phyloP scores from a whole-genome alignment of 352 stramenopile genomes.

The Phytophthora syringae region DNA sequence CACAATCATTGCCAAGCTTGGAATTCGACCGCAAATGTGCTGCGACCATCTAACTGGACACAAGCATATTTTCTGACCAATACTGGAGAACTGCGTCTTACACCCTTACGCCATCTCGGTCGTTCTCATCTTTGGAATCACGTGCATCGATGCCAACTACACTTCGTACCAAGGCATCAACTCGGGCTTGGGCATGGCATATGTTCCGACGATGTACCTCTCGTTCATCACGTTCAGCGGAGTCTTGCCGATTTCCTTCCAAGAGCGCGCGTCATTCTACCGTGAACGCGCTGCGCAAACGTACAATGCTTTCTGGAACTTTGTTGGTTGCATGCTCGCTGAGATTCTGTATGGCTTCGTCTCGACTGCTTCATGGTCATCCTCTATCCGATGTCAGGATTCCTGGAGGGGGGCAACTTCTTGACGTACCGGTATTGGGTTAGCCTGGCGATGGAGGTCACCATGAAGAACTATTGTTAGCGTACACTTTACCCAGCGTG shows the following conservation, averaged over 20 bases:
- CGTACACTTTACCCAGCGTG: conserved; percentile 40
- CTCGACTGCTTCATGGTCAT: conserved; percentile 10
- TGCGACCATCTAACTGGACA: conserved; percentile 4
- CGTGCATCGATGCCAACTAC: conserved; percentile 29
- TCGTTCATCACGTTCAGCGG: conserved; percentile 54
- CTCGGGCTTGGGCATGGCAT: conserved; percentile 65
- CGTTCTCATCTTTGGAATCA: conserved; percentile 20
- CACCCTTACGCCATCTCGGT: conserved; percentile 54
- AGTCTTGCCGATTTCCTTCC: conserved; percentile 37
- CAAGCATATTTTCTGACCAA: conserved; percentile 49
- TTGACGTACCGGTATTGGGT: conserved; percentile 57
- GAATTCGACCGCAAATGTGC: conserved; percentile 31
- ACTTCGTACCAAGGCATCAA: conserved; percentile 36
- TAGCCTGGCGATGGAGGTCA: conserved; percentile 34
- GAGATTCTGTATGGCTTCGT: conserved; percentile 18
- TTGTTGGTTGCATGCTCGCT: conserved; percentile 3
- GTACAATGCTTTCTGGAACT: conserved; percentile 22
- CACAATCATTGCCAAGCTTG: neutral
- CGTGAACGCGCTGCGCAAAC: conserved; percentile 4
- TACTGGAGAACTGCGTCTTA: conserved; percentile 86
- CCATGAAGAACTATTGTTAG: conserved; percentile 44
- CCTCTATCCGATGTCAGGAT: conserved; percentile 16
- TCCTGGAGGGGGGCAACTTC: conserved; percentile 12
- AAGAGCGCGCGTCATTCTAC: conserved; percentile 16
- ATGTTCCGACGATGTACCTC: conserved; percentile 72